Evolutionary conservation across 2,329 filamentous ascomycete species (phyloP).

Genomic region (Pyrenophora seminiperda): DNA sequence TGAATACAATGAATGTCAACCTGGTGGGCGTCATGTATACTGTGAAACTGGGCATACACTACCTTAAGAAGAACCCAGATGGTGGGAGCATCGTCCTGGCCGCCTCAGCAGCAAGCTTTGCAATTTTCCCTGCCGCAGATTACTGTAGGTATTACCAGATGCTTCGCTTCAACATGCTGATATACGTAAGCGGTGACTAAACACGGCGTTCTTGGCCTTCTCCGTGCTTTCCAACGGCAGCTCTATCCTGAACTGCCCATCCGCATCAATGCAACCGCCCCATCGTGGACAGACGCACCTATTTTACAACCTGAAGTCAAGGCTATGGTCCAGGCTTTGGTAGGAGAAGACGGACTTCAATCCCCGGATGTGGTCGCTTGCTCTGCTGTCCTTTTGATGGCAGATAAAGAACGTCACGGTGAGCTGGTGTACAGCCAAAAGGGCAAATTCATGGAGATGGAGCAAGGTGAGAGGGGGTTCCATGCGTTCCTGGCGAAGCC

Average conservation of each 20-base stretch:
- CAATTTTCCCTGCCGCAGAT: slow-evolving; percentile 31
- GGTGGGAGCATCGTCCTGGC: slow-evolving; percentile 44
- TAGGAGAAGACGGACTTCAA: slow-evolving; percentile 29
- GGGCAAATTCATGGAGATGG: slow-evolving; percentile 35
- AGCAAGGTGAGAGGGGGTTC: slow-evolving; percentile 33
- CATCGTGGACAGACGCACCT: slow-evolving; percentile 39
- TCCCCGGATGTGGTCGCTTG: slow-evolving; percentile 33
- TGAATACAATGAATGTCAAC: slow-evolving; percentile 38
- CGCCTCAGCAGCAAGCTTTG: slow-evolving; percentile 37
- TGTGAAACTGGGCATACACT: slow-evolving; percentile 36
- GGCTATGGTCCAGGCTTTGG: slow-evolving; percentile 13
- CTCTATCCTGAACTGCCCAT: slow-evolving; percentile 34
- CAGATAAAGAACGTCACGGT: slow-evolving; percentile 30
- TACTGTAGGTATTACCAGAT: slow-evolving; percentile 30
- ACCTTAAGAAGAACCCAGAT: slow-evolving; percentile 30
- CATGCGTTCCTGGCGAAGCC: slow-evolving; percentile 8
- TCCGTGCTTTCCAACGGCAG: slow-evolving; percentile 30
- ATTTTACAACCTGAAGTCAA: slow-evolving; percentile 25
- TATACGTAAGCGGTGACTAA: slow-evolving; percentile 32
- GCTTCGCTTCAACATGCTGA: slow-evolving; percentile 7
- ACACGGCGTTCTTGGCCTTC: slow-evolving; percentile 40
- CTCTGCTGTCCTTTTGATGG: slow-evolving; percentile 35
- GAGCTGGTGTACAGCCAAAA: slow-evolving; percentile 34
- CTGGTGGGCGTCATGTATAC: slow-evolving; percentile 39
- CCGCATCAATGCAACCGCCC: slow-evolving; percentile 43